Conservation (phyloP, 306 rosid genomes). For the Cucumis cinereus region DNA sequence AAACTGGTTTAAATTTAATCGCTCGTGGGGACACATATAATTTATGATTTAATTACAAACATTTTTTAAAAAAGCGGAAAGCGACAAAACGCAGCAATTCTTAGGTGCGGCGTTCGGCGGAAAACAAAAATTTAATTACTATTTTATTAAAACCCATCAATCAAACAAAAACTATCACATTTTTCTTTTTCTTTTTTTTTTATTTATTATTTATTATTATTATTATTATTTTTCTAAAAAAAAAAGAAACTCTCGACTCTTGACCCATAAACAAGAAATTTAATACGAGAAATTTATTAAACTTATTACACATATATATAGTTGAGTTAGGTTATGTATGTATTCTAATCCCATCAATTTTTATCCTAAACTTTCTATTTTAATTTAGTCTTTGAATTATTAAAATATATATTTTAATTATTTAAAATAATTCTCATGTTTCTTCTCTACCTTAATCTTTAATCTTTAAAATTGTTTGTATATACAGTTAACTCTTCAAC, state of each 20-base stretch:
- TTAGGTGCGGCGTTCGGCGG: slow-evolving; percentile 99
- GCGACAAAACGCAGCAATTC: slow-evolving; percentile 61
- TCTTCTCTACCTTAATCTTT: too few species aligned
- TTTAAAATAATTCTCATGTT: too few species aligned
- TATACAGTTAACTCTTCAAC: too few species aligned
- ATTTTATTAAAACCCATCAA: neutral
- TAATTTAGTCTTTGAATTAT: too few species aligned
- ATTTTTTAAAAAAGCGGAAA: slow-evolving; percentile 13
- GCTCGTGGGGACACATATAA: neutral
- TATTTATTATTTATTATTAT: neutral
- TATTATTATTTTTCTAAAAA: too few species aligned
- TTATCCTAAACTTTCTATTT: too few species aligned
- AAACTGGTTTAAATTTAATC: too few species aligned
- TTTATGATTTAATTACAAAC: neutral
- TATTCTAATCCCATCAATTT: too few species aligned
- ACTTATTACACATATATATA: neutral
- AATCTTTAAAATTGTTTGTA: too few species aligned
- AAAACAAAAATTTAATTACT: slow-evolving; percentile 9
- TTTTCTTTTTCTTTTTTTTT: neutral
- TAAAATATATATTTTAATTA: too few species aligned
- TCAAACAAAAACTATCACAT: neutral
- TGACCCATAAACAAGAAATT: neutral
- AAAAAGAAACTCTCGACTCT: neutral
- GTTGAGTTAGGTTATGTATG: too few species aligned
- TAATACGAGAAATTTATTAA: neutral